Evolutionary conservation across 106 monocot species (phyloP).

Genomic region (Dioscorea dumetorum): DNA sequence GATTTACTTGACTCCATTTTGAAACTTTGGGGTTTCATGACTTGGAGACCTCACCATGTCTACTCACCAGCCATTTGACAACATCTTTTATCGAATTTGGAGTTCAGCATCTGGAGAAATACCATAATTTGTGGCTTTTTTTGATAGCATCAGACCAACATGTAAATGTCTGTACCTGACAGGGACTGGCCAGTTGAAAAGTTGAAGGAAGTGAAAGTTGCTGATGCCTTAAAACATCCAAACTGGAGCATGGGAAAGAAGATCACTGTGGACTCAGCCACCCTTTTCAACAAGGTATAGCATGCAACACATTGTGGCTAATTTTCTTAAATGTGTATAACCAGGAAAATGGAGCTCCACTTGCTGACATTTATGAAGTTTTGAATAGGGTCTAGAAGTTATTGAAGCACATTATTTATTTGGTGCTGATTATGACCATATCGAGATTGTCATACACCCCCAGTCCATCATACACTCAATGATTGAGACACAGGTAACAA

Average conservation of each 20-base stretch:
- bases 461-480: constrained; percentile 99
- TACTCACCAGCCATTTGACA: too few species aligned
- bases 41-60: too few species aligned
- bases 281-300: constrained; percentile 87
- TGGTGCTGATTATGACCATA: constrained; percentile 85
- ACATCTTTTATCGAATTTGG: too few species aligned
- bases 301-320: not conserved
- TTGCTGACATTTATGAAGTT: not conserved
- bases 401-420: constrained; percentile 97
- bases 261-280: constrained; percentile 95
- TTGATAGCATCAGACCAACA: too few species aligned
- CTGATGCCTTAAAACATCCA: constrained; percentile 94
- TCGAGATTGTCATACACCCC: constrained; percentile 94
- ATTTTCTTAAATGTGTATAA: not conserved
- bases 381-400: constrained; percentile 81
- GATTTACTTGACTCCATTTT: too few species aligned
- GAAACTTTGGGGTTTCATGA: too few species aligned
- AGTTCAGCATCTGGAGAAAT: too few species aligned
- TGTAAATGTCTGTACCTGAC: not conserved
- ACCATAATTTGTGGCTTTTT: too few species aligned
- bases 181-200: constrained; percentile 95
- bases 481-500: constrained; percentile 87
- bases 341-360: too few species aligned
- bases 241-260: constrained; percentile 99
- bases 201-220: constrained; percentile 91